Percentiles rank a stretch among this genome's conserved stretches.
phyloP scores from a whole-genome alignment of 164 flowering plant genomes.

The Vitis labrusca region DNA sequence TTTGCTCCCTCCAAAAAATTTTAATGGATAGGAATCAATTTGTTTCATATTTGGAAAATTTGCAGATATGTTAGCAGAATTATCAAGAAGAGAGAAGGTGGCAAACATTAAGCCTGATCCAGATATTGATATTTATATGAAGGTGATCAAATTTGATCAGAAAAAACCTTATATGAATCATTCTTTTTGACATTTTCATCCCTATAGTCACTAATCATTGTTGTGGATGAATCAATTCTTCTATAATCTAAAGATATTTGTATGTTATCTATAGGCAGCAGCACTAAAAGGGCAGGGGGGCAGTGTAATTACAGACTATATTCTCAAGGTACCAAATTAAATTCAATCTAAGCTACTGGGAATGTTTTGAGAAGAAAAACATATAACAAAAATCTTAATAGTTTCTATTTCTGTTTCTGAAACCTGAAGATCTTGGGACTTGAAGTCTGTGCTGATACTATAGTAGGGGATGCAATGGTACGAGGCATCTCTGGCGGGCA shows the following conservation, averaged over 20 bases:
- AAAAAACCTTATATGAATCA: background rate
- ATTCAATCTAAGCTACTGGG: no score
- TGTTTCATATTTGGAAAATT: slow-evolving; percentile 2
- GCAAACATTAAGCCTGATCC: slow-evolving; percentile 66
- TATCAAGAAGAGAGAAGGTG: slow-evolving; percentile 56
- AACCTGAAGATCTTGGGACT: slow-evolving; percentile 30
- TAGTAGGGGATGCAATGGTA: slow-evolving; percentile 36
- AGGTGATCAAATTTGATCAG: slow-evolving; percentile 26
- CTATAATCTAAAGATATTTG: no score
- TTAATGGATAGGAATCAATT: background rate
- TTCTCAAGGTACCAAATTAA: slow-evolving; percentile 48
- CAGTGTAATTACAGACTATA: slow-evolving; percentile 71
- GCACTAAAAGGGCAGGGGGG: slow-evolving; percentile 68
- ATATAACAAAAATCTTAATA: background rate
- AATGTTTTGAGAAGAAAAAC: background rate
- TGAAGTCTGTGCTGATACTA: slow-evolving; percentile 36
- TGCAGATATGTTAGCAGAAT: slow-evolving; percentile 58
- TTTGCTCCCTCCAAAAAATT: no score
- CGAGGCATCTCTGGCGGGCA: slow-evolving; percentile 45
- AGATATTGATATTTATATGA: slow-evolving; percentile 60
- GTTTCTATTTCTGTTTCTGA: background rate
- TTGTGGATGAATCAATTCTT: no score
- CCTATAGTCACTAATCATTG: background rate
- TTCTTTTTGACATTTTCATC: background rate
- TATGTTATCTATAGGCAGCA: slow-evolving; percentile 41